These are phyloP conservation scores for Clavispora carvajalis DNA, from an alignment of 805 yeast genomes.

Conservation along the genomic window DNA sequence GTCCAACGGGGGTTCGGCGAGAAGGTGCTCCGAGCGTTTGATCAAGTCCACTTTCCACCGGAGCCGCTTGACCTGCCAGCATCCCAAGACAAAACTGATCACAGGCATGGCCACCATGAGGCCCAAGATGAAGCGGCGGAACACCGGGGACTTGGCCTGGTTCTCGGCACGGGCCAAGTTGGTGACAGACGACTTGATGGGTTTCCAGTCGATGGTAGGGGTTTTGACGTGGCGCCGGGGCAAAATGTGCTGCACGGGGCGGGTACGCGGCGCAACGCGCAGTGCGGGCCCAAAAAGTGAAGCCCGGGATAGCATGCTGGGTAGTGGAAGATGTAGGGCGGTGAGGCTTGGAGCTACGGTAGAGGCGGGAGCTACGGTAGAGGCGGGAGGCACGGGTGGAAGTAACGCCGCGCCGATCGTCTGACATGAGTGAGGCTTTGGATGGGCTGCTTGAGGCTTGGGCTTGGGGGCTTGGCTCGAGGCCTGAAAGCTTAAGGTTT, in stretches of 20 bases:
- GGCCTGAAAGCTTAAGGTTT: too few relatives aligned
- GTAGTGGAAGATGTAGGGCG: background rate
- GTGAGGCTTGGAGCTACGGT: background rate
- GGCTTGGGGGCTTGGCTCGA: too few relatives aligned
- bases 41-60: conserved; percentile 85
- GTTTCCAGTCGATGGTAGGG: conserved; percentile 80
- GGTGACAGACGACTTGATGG: conserved; percentile 48
- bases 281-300: background rate
- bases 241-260: background rate
- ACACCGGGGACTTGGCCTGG: conserved; percentile 31
- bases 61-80: conserved; percentile 87
- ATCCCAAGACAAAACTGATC: conserved; percentile 77
- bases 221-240: conserved; percentile 39
- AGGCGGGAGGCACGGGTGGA: too few relatives aligned
- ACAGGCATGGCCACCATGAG: conserved; percentile 73
- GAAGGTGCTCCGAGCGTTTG: conserved; percentile 74
- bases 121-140: conserved; percentile 39
- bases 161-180: conserved; percentile 35
- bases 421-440: too few relatives aligned
- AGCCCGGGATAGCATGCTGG: background rate
- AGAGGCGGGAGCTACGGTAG: too few relatives aligned
- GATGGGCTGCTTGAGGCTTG: too few relatives aligned
- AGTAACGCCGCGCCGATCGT: too few relatives aligned
- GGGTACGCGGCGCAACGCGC: background rate
- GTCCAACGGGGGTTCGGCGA: conserved; percentile 67